Conservation (phyloP, 192 early-diverging fungal species). For the Phycomyces blakesleeanus region DNA sequence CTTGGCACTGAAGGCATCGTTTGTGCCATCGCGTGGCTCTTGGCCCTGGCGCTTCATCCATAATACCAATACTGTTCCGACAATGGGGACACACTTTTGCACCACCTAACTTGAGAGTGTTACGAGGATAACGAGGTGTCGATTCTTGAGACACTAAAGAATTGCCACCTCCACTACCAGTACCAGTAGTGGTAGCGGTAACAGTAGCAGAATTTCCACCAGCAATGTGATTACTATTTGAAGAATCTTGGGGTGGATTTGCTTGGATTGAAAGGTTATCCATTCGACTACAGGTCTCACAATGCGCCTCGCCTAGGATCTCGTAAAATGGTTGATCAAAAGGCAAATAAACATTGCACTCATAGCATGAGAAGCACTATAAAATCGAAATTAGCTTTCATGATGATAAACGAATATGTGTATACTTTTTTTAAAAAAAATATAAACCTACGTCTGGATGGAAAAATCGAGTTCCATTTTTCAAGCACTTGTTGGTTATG, state of each 20-base stretch:
- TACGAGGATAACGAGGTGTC: slow-evolving; percentile 20
- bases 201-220: too few species aligned
- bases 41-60: slow-evolving; percentile 46
- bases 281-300: slow-evolving; percentile 36
- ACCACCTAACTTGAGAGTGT: slow-evolving; percentile 43
- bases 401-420: not conserved
- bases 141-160: not conserved
- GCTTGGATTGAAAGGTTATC: not conserved
- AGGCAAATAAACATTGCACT: slow-evolving; percentile 7
- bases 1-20: slow-evolving; percentile 44
- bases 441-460: slow-evolving; percentile 18
- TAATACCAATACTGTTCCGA: slow-evolving; percentile 39
- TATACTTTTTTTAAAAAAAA: not conserved
- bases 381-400: too few species aligned
- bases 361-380: slow-evolving; percentile 21
- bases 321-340: slow-evolving; percentile 40
- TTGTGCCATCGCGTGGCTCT: slow-evolving; percentile 51
- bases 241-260: not conserved
- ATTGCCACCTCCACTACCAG: too few species aligned
- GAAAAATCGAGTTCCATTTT: slow-evolving; percentile 29
- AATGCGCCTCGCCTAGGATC: slow-evolving; percentile 40
- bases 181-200: too few species aligned
- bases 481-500: slow-evolving; percentile 34
- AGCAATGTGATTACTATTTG: too few species aligned
- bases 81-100: slow-evolving; percentile 43